Base-by-base conservation (phyloP, 164 flowering plant genomes). In the Chimonanthus salicifolius region DNA sequence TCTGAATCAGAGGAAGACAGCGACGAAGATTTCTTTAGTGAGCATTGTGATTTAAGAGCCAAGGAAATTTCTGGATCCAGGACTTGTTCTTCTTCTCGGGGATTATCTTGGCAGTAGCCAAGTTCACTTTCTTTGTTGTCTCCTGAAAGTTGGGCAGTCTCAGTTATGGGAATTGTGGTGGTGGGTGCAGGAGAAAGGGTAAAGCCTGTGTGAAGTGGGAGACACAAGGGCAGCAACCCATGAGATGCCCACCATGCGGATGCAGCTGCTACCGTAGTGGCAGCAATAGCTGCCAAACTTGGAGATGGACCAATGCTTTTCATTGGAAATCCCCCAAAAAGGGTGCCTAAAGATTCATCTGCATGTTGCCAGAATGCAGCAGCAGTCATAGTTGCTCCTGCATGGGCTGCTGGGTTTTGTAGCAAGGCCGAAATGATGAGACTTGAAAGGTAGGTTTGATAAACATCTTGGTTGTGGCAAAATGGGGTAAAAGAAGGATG, bases 161-260 rank as follows among this genome's bases (percentile, higher is more conserved):
- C 82, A 49, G 71, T 70, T 49, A 85, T 49, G 63, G 82, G 83
- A 70, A 79, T 70, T 69, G 80, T 80, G 69, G 85, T 46, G 4
- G 87, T 70, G 45, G 88, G 77, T 64, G 87, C 72, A 58, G 92
- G 85, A 74, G 80, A 47, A 63, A 77, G 80, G 69, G 85, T 62
- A 77, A 86, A 88, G 51, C 87, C 82, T 50, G 86, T 47, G 72
- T 83, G 89, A 70, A 80, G 76, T 79, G 88, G 79, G 77, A 88
- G 79, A 75, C 90, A 88, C 54, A 88, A 51, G 18, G 96, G 98
- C 65, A 95, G 77, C 66, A 90, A 69, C 47, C 98, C 99, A 76
- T 93, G 90, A 67, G 98, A 83, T 66, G 97, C 91, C 99, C 99
- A 95, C 99, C 99, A 92, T 75, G 99, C 99, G 67, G 96, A 84